Conservation (phyloP, 768 basidiomycete species). For the Ramaria sp. region DNA sequence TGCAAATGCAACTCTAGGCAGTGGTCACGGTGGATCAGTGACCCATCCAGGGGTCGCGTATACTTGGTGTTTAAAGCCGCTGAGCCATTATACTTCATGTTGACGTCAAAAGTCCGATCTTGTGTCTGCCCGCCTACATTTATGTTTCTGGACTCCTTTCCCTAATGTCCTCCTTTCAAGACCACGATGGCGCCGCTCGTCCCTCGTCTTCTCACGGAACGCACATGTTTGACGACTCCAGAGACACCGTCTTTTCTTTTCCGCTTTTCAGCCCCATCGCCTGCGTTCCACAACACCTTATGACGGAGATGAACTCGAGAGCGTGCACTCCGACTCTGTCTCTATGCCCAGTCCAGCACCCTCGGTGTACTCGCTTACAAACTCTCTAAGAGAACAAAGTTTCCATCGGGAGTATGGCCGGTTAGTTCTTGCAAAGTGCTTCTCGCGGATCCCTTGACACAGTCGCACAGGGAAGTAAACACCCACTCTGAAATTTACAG, state of each 20-base stretch:
- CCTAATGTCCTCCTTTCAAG: neutral
- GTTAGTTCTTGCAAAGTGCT: slow-evolving; percentile 13
- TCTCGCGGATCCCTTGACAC: neutral
- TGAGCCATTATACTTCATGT: no score
- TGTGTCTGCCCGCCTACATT: neutral
- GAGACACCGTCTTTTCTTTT: slow-evolving; percentile 24
- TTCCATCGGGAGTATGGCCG: slow-evolving; percentile 61
- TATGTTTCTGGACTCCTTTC: neutral
- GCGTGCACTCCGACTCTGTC: slow-evolving; percentile 42
- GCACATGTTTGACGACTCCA: neutral
- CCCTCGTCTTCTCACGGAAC: neutral
- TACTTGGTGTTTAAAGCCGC: no score
- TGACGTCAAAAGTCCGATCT: no score
- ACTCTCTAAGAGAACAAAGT: slow-evolving; percentile 46
- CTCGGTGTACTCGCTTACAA: slow-evolving; percentile 60
- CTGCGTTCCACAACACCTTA: slow-evolving; percentile 45
- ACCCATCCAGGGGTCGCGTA: no score
- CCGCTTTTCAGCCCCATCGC: slow-evolving; percentile 30
- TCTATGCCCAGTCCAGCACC: slow-evolving; percentile 42
- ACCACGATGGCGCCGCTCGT: neutral
- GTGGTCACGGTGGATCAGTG: no score
- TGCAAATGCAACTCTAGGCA: no score
- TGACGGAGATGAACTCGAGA: slow-evolving; percentile 18
- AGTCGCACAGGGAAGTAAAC: slow-evolving; percentile 31
- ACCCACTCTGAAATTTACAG: slow-evolving; percentile 73